Conservation (phyloP, 495 filamentous ascomycete species). For the Platismatia glauca region DNA sequence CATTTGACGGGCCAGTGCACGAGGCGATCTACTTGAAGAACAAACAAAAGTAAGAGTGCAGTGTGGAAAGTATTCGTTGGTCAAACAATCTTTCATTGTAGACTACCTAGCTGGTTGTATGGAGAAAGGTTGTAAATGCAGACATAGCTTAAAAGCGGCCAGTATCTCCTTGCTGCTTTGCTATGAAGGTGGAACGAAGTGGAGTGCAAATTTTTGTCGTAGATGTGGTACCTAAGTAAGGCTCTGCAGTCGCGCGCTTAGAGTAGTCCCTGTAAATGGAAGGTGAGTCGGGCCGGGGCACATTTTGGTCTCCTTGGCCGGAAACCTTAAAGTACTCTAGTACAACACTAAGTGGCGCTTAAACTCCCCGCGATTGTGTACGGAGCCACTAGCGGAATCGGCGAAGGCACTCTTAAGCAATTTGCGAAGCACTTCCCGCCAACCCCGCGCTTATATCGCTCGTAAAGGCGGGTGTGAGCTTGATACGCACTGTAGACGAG, state of each 20-base stretch:
- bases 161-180: not conserved
- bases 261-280: no score
- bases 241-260: conserved; percentile 1
- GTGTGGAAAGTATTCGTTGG: not conserved
- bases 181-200: not conserved
- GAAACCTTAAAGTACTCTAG: no score
- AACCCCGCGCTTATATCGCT: conserved; percentile 33
- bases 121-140: not conserved
- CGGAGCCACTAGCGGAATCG: conserved; percentile 58
- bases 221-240: not conserved
- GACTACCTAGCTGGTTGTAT: conserved; percentile 5
- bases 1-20: not conserved
- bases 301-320: no score
- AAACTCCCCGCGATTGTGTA: no score
- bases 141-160: not conserved
- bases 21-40: not conserved
- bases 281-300: no score
- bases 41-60: not conserved
- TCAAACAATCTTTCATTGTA: conserved; percentile 7
- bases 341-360: no score
- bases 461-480: conserved; percentile 9
- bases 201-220: not conserved
- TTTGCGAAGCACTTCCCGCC: conserved; percentile 44
- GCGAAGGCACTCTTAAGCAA: conserved; percentile 46
- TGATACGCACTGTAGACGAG: conserved; percentile 17